These are phyloP conservation scores for Alnus glutinosa DNA, from an alignment of 306 rosid genomes.

Conservation along the genomic window DNA sequence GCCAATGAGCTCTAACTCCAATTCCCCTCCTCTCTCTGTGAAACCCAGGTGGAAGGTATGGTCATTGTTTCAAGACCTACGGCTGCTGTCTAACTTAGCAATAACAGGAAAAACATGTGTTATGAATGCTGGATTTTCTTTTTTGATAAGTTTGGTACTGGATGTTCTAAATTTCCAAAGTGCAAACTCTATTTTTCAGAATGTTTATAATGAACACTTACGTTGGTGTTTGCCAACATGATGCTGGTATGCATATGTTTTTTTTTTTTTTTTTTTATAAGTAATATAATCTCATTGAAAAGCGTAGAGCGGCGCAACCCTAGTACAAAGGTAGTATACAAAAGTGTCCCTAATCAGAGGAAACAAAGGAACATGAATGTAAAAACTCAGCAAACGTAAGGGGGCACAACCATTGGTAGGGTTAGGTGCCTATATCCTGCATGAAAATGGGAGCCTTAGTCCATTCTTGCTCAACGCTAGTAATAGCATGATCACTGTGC, in stretches of 20 bases:
- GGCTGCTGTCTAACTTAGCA: background rate
- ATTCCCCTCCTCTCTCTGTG: background rate
- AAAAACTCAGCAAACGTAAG: too few relatives aligned
- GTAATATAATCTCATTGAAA: too few relatives aligned
- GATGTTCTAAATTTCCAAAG: background rate
- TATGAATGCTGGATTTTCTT: background rate
- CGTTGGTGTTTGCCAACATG: slow-evolving; percentile 1
- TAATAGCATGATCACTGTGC: background rate
- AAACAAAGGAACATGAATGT: too few relatives aligned
- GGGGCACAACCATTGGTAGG: background rate
- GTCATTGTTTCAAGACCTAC: background rate
- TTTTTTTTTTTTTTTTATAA: too few relatives aligned
- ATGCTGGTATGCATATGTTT: background rate
- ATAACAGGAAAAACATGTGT: background rate
- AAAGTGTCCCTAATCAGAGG: too few relatives aligned
- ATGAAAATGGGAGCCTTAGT: background rate
- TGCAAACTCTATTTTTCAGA: background rate
- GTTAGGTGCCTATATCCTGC: background rate
- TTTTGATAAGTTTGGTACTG: background rate
- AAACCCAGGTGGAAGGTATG: background rate
- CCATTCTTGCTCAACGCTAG: background rate
- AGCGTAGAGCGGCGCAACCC: too few relatives aligned
- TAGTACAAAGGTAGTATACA: too few relatives aligned
- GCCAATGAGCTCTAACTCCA: background rate
- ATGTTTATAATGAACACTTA: background rate